phyloP scores from a whole-genome alignment of 2,329 filamentous ascomycete species.

The Calycina herbarum region DNA sequence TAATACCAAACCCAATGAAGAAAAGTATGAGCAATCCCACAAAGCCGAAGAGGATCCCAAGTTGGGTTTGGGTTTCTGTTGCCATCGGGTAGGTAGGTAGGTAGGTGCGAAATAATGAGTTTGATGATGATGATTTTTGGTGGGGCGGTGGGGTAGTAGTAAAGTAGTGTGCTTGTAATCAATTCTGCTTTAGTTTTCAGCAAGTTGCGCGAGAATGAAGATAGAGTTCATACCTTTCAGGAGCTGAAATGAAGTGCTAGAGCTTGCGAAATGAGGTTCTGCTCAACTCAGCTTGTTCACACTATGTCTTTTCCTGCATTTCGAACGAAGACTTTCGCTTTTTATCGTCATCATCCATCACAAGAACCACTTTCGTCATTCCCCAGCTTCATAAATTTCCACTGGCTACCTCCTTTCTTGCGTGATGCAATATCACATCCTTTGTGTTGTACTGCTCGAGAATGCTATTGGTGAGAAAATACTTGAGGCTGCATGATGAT shows the following conservation, averaged over 20 bases:
- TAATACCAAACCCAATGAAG: background rate
- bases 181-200: background rate
- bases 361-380: background rate
- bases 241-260: background rate
- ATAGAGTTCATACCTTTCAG: too few relatives aligned
- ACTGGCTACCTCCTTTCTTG: background rate
- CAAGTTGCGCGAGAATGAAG: too few relatives aligned
- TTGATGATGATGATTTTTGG: background rate
- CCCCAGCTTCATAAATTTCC: too few relatives aligned
- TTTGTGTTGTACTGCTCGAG: background rate
- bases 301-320: background rate
- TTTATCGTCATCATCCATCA: background rate
- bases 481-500: background rate
- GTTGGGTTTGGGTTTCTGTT: background rate
- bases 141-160: background rate
- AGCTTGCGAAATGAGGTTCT: background rate
- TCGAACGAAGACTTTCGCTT: too few relatives aligned
- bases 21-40: background rate
- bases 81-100: background rate
- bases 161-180: background rate
- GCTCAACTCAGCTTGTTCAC: background rate
- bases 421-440: conserved; percentile 5
- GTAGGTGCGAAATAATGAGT: background rate
- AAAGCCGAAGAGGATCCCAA: conserved; percentile 4
- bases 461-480: background rate